These are phyloP conservation scores for Candida nemodendra DNA, from an alignment of 805 yeast species.

Conservation along the genomic window DNA sequence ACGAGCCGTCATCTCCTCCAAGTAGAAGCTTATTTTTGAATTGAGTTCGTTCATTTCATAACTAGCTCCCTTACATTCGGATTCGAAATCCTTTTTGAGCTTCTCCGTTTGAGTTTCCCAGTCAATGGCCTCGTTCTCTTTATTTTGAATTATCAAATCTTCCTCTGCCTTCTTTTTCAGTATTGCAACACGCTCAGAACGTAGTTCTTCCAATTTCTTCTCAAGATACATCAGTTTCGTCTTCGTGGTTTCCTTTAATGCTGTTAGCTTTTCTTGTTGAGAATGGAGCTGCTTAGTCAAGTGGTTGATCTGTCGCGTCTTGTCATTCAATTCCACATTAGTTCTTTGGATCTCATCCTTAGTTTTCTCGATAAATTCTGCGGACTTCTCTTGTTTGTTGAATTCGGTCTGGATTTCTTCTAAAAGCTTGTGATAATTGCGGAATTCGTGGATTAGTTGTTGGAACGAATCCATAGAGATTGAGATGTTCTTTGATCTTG, in stretches of 20 bases:
- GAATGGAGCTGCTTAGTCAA: slow-evolving; percentile 39
- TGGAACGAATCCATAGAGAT: slow-evolving; percentile 58
- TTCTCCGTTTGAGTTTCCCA: slow-evolving; percentile 35
- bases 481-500: slow-evolving; percentile 47
- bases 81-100: slow-evolving; percentile 44
- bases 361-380: slow-evolving; percentile 27
- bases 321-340: slow-evolving; percentile 17
- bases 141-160: slow-evolving; percentile 40
- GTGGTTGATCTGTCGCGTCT: slow-evolving; percentile 33
- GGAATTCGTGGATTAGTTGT: slow-evolving; percentile 47
- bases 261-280: slow-evolving; percentile 15
- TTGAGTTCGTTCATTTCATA: slow-evolving; percentile 54
- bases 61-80: slow-evolving; percentile 52
- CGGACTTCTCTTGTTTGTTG: slow-evolving; percentile 37
- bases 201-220: slow-evolving; percentile 42
- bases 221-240: slow-evolving; percentile 43
- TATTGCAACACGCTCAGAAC: slow-evolving; percentile 46
- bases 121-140: slow-evolving; percentile 18
- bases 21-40: slow-evolving; percentile 52
- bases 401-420: slow-evolving; percentile 52
- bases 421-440: slow-evolving; percentile 40
- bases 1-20: slow-evolving; percentile 47
- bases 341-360: slow-evolving; percentile 22
- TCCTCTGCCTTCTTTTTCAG: slow-evolving; percentile 47
- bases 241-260: slow-evolving; percentile 29